These are phyloP conservation scores for Aspergillus nanangensis DNA, from an alignment of 495 filamentous ascomycete species.

Conservation along the genomic window DNA sequence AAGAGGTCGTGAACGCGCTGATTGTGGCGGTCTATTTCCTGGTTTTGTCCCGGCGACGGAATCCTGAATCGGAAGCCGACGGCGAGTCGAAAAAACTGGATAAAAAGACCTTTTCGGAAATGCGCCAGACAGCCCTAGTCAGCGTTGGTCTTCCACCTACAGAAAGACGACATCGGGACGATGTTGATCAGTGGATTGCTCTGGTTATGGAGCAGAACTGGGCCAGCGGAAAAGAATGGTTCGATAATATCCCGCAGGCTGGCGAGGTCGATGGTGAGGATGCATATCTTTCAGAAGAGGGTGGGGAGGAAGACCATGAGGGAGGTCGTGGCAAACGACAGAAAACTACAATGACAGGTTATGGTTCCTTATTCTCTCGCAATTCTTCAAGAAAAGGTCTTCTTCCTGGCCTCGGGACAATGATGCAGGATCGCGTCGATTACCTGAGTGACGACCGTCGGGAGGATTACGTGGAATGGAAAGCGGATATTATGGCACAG, in stretches of 20 bases:
- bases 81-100: constrained; percentile 36
- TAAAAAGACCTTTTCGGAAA: constrained; percentile 44
- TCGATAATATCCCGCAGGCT: constrained; percentile 45
- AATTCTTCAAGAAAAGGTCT: constrained; percentile 32
- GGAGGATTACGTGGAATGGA: constrained; percentile 70
- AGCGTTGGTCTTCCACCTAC: constrained; percentile 32
- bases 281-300: constrained; percentile 21
- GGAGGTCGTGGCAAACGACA: constrained; percentile 14
- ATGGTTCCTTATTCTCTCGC: constrained; percentile 7
- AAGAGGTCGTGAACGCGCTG: constrained; percentile 36
- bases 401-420: constrained; percentile 61
- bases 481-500: constrained; percentile 54
- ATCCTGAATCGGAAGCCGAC: constrained; percentile 18
- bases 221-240: constrained; percentile 66
- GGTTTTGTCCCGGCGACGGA: constrained; percentile 40
- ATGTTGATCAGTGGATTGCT: constrained; percentile 57
- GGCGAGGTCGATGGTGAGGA: constrained; percentile 38
- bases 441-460: constrained; percentile 67
- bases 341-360: constrained; percentile 4
- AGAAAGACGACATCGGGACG: constrained; percentile 38
- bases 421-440: constrained; percentile 83
- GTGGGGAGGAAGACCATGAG: constrained; percentile 36
- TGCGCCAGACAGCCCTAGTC: constrained; percentile 42
- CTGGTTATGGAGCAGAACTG: constrained; percentile 54
- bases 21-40: constrained; percentile 70